Percentiles rank a stretch among this genome's conserved stretches.
phyloP scores from a whole-genome alignment of 2,329 filamentous ascomycete genomes.

The Beauveria scarabaeidicola region DNA sequence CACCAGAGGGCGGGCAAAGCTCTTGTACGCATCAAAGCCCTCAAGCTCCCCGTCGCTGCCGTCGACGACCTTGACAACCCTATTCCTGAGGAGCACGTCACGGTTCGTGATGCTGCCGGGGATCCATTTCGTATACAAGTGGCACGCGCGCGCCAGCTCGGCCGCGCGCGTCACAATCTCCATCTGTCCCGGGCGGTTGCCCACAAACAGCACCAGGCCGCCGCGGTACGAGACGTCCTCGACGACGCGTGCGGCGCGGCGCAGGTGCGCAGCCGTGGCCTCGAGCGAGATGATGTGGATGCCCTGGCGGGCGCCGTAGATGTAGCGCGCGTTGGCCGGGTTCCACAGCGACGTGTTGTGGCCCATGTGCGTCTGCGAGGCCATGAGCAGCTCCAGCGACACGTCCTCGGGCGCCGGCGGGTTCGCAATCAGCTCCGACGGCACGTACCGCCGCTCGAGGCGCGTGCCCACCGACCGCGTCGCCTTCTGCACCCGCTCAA shows the following conservation, averaged over 20 bases:
- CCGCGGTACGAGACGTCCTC: conserved; percentile 75
- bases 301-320: conserved; percentile 79
- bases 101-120: conserved; percentile 89
- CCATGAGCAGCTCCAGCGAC: conserved; percentile 83
- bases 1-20: conserved; percentile 56
- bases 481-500: conserved; percentile 29
- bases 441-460: conserved; percentile 51
- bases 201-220: conserved; percentile 83
- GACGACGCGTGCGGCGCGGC: conserved; percentile 88
- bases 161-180: conserved; percentile 75
- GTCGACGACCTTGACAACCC: conserved; percentile 67
- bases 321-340: conserved; percentile 86
- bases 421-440: conserved; percentile 56
- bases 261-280: conserved; percentile 75
- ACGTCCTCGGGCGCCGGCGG: conserved; percentile 73
- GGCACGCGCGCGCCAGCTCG: conserved; percentile 66
- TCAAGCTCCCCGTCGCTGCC: conserved; percentile 52
- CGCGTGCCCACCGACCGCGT: conserved; percentile 41
- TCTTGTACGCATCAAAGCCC: conserved; percentile 59
- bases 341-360: conserved; percentile 92
- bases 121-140: conserved; percentile 89
- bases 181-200: conserved; percentile 75
- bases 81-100: conserved; percentile 71
- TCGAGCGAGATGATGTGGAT: conserved; percentile 93
- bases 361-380: conserved; percentile 79